Evolutionary conservation across 2,329 filamentous ascomycete species (phyloP).

Genomic region (Colletotrichum simmondsii): DNA sequence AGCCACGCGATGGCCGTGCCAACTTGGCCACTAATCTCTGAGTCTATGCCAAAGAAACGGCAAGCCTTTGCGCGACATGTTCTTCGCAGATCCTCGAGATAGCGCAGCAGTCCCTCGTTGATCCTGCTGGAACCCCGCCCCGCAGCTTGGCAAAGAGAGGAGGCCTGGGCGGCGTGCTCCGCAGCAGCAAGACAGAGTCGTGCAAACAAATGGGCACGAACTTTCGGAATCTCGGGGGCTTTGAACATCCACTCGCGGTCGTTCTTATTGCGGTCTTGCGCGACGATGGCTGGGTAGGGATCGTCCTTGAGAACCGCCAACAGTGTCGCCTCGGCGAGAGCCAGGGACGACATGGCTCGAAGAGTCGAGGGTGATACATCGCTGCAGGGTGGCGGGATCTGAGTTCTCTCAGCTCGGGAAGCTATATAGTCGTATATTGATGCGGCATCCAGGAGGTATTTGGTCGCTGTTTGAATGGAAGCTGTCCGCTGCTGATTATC

Average conservation of each 20-base stretch:
- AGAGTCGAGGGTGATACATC: conserved; percentile 65
- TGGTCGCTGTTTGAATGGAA: conserved; percentile 79
- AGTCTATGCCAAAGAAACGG: conserved; percentile 90
- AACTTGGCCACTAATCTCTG: conserved; percentile 83
- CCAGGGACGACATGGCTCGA: conserved; percentile 71
- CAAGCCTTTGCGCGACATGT: conserved; percentile 87
- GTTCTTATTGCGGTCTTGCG: conserved; percentile 82
- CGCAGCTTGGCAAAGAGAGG: conserved; percentile 56
- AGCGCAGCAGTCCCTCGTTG: conserved; percentile 74
- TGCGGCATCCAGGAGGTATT: conserved; percentile 80
- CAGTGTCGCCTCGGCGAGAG: conserved; percentile 88
- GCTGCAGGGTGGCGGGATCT: conserved; percentile 55
- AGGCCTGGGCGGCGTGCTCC: conserved; percentile 84
- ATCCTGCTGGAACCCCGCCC: conserved; percentile 56
- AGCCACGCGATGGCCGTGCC: conserved; percentile 91
- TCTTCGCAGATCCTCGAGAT: conserved; percentile 79
- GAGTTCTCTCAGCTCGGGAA: conserved; percentile 60
- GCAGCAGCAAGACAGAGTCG: conserved; percentile 87
- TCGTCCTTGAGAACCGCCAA: conserved; percentile 94
- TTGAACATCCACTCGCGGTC: conserved; percentile 98
- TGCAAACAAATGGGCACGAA: conserved; percentile 88
- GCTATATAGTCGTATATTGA: conserved; percentile 81
- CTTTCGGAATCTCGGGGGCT: conserved; percentile 86
- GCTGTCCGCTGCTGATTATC: conserved; percentile 73
- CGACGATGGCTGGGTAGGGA: conserved; percentile 85